Evolutionary conservation across 176 grass and related monocot species (phyloP).

Genomic region (Pharus latifolius): DNA sequence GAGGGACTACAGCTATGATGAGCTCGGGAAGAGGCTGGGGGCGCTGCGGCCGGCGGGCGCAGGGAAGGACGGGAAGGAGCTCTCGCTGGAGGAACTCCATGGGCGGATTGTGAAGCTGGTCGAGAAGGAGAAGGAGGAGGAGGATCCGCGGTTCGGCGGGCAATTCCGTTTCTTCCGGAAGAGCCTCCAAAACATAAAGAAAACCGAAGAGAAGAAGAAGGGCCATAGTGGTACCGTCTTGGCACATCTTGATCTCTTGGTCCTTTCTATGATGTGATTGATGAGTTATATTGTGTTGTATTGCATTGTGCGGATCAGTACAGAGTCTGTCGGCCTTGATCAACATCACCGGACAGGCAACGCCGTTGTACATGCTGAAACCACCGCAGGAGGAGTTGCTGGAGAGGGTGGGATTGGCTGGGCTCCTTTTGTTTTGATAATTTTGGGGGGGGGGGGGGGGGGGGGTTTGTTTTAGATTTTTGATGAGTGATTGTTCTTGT

Average conservation of each 20-base stretch:
- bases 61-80: slow-evolving; percentile 43
- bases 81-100: slow-evolving; percentile 68
- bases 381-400: slow-evolving; percentile 74
- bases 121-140: slow-evolving; percentile 35
- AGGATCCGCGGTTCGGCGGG: background rate
- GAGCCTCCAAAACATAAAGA: background rate
- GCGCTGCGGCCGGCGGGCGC: slow-evolving; percentile 37
- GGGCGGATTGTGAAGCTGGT: slow-evolving; percentile 57
- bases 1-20: slow-evolving; percentile 34
- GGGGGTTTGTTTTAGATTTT: background rate
- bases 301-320: slow-evolving; percentile 26
- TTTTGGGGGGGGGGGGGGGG: too few species aligned
- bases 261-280: background rate
- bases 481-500: background rate
- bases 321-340: background rate
- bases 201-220: background rate
- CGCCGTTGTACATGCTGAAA: slow-evolving; percentile 31
- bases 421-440: background rate
- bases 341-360: slow-evolving; percentile 23
- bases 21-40: slow-evolving; percentile 56
- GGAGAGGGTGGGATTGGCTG: slow-evolving; percentile 46
- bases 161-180: background rate
- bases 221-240: background rate
- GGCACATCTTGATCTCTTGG: background rate
- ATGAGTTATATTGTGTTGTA: background rate